Percentiles rank a stretch among this genome's conserved stretches.
Evolutionary conservation across 2,329 filamentous ascomycete species (phyloP).

Genomic region (Xylaria sp.): DNA sequence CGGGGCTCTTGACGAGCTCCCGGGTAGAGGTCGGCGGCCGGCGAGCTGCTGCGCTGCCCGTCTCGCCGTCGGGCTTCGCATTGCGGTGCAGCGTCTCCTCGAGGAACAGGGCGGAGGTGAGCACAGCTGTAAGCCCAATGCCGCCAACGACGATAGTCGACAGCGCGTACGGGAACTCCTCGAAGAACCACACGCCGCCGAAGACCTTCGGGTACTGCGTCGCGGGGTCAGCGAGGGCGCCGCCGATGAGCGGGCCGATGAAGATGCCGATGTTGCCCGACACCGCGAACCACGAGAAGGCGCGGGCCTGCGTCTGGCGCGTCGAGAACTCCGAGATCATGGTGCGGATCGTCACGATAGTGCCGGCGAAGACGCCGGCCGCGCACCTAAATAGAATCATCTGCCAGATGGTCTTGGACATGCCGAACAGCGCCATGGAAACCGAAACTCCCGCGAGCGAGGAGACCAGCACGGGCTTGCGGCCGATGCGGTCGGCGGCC

Average conservation of each 20-base stretch:
- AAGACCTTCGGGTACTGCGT: conserved; percentile 71
- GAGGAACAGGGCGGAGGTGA: conserved; percentile 65
- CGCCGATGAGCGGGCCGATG: conserved; percentile 76
- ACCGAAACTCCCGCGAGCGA: conserved; percentile 73
- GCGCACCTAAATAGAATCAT: conserved; percentile 79
- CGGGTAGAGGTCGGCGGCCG: conserved; percentile 55
- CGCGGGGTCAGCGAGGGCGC: conserved; percentile 74
- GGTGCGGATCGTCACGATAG: conserved; percentile 77
- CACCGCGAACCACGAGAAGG: conserved; percentile 83
- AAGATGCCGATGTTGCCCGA: conserved; percentile 79
- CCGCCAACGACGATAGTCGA: conserved; percentile 68
- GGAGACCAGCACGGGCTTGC: conserved; percentile 77
- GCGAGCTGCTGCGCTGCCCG: neutral
- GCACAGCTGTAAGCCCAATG: conserved; percentile 64
- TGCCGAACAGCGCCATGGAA: conserved; percentile 73
- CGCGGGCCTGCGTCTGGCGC: conserved; percentile 73
- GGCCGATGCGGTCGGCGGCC: conserved; percentile 73
- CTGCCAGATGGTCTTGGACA: conserved; percentile 73
- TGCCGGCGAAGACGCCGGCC: conserved; percentile 79
- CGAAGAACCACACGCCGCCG: conserved; percentile 66
- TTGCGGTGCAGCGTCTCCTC: conserved; percentile 67
- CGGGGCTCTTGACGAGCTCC: conserved; percentile 70
- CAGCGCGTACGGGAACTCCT: conserved; percentile 73
- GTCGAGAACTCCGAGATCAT: conserved; percentile 82
- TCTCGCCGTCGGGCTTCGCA: conserved; percentile 27